These are phyloP conservation scores for Scenedesmus sp. DNA, from an alignment of 163 green algal genomes.

Conservation along the genomic window DNA sequence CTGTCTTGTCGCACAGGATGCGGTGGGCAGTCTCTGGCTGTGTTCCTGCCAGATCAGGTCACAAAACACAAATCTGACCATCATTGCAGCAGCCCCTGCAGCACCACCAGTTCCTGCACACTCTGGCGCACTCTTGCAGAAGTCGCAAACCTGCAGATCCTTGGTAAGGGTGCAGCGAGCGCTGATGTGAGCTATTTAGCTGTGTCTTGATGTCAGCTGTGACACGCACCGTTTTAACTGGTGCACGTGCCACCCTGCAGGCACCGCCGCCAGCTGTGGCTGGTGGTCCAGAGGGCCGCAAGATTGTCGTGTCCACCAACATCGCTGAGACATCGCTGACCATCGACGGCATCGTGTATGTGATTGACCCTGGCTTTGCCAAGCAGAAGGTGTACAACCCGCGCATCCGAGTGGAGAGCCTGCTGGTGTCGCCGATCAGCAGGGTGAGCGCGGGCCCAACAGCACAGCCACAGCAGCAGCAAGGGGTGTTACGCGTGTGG, in stretches of 20 bases:
- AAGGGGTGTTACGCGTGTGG: too few species aligned
- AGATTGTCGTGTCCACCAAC: constrained; percentile 99
- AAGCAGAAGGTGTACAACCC: constrained; percentile 99
- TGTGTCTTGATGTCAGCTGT: not conserved
- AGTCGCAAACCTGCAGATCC: too few species aligned
- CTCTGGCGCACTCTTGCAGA: too few species aligned
- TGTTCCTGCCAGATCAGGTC: constrained; percentile 99
- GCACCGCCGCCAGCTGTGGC: constrained; percentile 74
- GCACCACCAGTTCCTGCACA: not conserved
- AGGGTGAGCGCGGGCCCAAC: constrained; percentile 64
- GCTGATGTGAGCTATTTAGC: too few species aligned
- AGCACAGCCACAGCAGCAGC: not conserved
- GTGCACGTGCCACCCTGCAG: too few species aligned
- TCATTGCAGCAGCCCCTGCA: not conserved
- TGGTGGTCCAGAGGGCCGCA: constrained; percentile 89
- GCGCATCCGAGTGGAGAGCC: constrained; percentile 95
- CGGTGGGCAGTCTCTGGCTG: not conserved
- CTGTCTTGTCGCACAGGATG: not conserved
- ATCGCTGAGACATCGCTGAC: constrained; percentile 99
- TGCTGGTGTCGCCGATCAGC: constrained; percentile 99
- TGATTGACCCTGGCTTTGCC: constrained; percentile 99
- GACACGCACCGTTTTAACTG: not conserved
- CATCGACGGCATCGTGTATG: constrained; percentile 99
- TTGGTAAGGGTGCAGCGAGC: too few species aligned
- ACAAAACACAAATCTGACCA: too few species aligned